These are phyloP conservation scores for Neonectria ditissima DNA, from an alignment of 2,329 filamentous ascomycete species.

Conservation along the genomic window DNA sequence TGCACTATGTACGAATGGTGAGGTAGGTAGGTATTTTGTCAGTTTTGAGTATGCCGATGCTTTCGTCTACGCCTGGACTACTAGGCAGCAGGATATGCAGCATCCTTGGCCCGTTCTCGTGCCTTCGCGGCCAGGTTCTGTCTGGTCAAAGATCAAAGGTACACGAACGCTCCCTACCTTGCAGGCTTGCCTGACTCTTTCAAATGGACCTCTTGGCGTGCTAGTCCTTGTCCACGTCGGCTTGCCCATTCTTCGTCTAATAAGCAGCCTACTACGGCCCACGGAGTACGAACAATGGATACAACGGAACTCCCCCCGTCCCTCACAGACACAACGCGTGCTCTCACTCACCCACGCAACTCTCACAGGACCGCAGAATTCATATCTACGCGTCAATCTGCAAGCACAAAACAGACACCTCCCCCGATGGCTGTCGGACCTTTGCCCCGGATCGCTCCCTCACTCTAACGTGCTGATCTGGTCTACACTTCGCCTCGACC, in stretches of 20 bases:
- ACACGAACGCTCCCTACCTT: constrained; percentile 7
- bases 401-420: background rate
- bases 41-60: constrained; percentile 9
- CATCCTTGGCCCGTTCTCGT: constrained; percentile 11
- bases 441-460: constrained; percentile 28
- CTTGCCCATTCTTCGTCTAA: constrained; percentile 16
- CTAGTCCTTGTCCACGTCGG: constrained; percentile 18
- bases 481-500: constrained; percentile 17
- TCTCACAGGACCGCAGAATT: background rate
- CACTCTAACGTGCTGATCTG: constrained; percentile 29
- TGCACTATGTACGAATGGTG: background rate
- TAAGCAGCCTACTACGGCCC: constrained; percentile 5
- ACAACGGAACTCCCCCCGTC: constrained; percentile 1
- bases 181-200: constrained; percentile 14
- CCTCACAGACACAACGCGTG: background rate
- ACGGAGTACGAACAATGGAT: background rate
- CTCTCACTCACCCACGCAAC: constrained; percentile 5
- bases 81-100: background rate
- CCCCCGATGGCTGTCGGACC: constrained; percentile 30
- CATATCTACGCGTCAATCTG: background rate
- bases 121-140: constrained; percentile 12
- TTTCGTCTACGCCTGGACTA: background rate
- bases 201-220: constrained; percentile 2
- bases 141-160: constrained; percentile 15
- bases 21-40: constrained; percentile 3